These are phyloP conservation scores for Lignosus rhinocerotis DNA, from an alignment of 1,284 basidiomycete species.

Conservation along the genomic window DNA sequence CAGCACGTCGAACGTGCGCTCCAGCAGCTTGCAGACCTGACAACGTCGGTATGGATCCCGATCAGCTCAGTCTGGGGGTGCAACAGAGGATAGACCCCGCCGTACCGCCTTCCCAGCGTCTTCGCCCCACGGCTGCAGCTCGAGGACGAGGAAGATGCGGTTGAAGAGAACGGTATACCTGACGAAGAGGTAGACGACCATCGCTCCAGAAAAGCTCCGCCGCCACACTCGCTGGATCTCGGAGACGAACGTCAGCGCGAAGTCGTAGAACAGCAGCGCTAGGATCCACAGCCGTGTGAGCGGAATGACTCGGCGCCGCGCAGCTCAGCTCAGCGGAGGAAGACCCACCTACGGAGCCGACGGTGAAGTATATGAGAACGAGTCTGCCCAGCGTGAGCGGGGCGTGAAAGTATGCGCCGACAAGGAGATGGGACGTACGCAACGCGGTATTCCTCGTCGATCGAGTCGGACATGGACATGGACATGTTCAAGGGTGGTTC, in stretches of 20 bases:
- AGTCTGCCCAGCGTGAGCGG: neutral
- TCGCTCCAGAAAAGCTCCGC: slow-evolving; percentile 15
- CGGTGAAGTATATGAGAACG: neutral
- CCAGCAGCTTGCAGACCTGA: neutral
- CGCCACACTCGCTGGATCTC: slow-evolving; percentile 19
- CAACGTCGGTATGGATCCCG: neutral
- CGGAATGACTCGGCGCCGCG: neutral
- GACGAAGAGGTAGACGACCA: slow-evolving; percentile 19
- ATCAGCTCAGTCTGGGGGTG: neutral
- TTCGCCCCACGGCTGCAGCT: neutral
- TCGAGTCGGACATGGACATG: neutral
- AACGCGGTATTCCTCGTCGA: neutral
- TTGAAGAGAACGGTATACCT: slow-evolving; percentile 18
- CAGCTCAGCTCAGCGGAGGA: too few relatives aligned
- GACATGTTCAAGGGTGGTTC: neutral
- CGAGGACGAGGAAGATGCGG: slow-evolving; percentile 1
- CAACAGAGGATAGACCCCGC: neutral
- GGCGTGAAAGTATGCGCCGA: neutral
- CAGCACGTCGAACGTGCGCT: neutral
- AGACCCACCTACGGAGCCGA: neutral
- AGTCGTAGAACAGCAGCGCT: slow-evolving; percentile 14
- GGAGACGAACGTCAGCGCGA: slow-evolving; percentile 12
- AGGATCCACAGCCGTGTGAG: neutral
- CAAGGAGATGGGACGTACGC: neutral
- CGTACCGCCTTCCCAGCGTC: neutral